These are phyloP conservation scores for Sisymbrium irio DNA, from an alignment of 345 rosid genomes.

Conservation along the genomic window DNA sequence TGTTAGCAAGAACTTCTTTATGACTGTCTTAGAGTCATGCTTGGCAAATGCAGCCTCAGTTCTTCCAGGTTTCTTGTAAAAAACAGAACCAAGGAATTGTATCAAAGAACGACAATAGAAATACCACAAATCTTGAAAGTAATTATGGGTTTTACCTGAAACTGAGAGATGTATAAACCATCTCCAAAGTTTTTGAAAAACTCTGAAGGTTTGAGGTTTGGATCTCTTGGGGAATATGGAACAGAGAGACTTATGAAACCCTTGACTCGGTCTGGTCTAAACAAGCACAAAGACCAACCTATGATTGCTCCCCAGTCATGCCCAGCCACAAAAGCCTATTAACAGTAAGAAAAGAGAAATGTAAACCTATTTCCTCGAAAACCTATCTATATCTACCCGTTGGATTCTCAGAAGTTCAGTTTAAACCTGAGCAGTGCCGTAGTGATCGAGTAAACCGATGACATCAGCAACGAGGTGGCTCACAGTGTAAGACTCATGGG, in stretches of 20 bases:
- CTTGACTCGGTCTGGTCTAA: conserved; percentile 57
- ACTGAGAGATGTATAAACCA: conserved; percentile 55
- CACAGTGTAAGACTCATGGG: conserved; percentile 47
- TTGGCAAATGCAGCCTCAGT: conserved; percentile 66
- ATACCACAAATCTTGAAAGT: neutral
- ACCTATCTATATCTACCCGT: too few relatives aligned
- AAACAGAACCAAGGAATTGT: conserved; percentile 19
- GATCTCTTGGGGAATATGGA: conserved; percentile 46
- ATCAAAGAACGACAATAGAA: too few relatives aligned
- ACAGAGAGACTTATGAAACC: conserved; percentile 47
- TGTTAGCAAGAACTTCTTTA: conserved; percentile 64
- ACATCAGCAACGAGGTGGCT: conserved; percentile 55
- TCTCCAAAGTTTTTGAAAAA: conserved; percentile 41
- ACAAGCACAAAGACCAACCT: conserved; percentile 52
- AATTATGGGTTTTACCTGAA: conserved; percentile 47
- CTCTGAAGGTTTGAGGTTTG: conserved; percentile 36
- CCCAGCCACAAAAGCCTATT: conserved; percentile 66
- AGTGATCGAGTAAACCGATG: conserved; percentile 52
- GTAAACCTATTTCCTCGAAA: too few relatives aligned
- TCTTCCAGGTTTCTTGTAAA: conserved; percentile 61
- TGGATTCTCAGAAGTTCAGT: too few relatives aligned
- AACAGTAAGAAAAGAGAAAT: too few relatives aligned
- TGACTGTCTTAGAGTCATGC: conserved; percentile 53
- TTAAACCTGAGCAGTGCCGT: conserved; percentile 53
- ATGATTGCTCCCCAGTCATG: conserved; percentile 69